Conservation (phyloP, 495 filamentous ascomycete species). For the Tuber magnatum region DNA sequence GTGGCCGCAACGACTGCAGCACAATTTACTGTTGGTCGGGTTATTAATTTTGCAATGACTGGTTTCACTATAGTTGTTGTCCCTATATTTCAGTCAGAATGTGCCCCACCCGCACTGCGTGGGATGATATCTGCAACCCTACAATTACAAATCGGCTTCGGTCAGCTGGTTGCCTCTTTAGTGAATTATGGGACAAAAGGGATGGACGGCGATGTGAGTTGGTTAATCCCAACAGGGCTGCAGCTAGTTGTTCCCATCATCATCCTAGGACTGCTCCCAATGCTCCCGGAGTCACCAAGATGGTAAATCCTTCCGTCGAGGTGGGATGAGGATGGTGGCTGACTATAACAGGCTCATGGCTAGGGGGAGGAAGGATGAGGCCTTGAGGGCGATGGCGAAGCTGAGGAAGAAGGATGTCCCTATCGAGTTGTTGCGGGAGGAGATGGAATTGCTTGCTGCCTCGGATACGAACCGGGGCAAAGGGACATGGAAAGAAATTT, state of each 20-base stretch:
- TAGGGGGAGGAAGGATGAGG: slow-evolving; percentile 24
- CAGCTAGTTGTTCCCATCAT: slow-evolving; percentile 43
- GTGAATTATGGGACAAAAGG: slow-evolving; percentile 19
- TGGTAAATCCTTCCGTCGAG: slow-evolving; percentile 37
- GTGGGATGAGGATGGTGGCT: not conserved
- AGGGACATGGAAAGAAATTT: slow-evolving; percentile 35
- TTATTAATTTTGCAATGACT: slow-evolving; percentile 37
- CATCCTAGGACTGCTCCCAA: slow-evolving; percentile 40
- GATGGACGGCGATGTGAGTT: slow-evolving; percentile 32
- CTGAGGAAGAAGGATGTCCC: slow-evolving; percentile 21
- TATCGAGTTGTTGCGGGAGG: slow-evolving; percentile 21
- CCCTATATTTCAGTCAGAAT: slow-evolving; percentile 37
- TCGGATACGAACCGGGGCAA: slow-evolving; percentile 26
- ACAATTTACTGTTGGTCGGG: slow-evolving; percentile 36
- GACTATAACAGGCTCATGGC: slow-evolving; percentile 20
- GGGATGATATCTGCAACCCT: slow-evolving; percentile 39
- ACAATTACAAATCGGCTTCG: slow-evolving; percentile 38
- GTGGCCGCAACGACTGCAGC: slow-evolving; percentile 30
- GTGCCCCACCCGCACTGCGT: slow-evolving; percentile 24
- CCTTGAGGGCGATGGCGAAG: slow-evolving; percentile 16
- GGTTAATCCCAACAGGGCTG: slow-evolving; percentile 43
- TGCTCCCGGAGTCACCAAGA: slow-evolving; percentile 43
- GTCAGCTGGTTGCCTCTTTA: slow-evolving; percentile 39
- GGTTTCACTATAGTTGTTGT: slow-evolving; percentile 35
- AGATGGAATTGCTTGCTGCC: slow-evolving; percentile 25